Evolutionary conservation across 176 grass and related monocot genomes (phyloP).

Genomic region (Elymus sibiricus): DNA sequence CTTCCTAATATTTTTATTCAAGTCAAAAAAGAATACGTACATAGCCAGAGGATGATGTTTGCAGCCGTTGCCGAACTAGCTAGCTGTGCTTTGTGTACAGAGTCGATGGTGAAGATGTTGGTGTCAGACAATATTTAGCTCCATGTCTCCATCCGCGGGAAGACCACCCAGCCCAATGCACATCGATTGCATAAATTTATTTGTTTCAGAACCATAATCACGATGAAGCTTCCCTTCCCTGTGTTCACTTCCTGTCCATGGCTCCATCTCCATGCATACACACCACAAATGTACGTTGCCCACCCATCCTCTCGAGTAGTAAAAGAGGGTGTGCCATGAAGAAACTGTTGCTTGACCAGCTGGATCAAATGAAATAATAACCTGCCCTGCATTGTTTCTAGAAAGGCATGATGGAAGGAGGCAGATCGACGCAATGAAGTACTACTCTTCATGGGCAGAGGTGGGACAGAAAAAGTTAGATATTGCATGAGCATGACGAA

Average conservation of each 20-base stretch:
- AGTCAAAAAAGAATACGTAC: not conserved
- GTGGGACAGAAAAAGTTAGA: slow-evolving; percentile 23
- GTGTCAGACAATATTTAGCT: not conserved
- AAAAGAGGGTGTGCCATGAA: not conserved
- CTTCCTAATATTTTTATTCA: not conserved
- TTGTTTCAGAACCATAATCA: not conserved
- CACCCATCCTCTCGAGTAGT: not conserved
- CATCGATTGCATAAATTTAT: not conserved
- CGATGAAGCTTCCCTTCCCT: not conserved
- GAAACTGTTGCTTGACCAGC: slow-evolving; percentile 13
- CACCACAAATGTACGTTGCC: not conserved
- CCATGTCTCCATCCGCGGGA: not conserved
- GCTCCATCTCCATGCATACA: not conserved
- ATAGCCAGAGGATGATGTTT: not conserved
- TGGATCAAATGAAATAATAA: slow-evolving; percentile 14
- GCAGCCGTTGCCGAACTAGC: not conserved
- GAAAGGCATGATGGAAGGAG: slow-evolving; percentile 53
- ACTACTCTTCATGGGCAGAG: slow-evolving; percentile 4
- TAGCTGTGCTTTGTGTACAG: not conserved
- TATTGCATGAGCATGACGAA: slow-evolving; percentile 18
- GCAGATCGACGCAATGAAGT: slow-evolving; percentile 26
- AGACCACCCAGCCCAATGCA: slow-evolving; percentile 2
- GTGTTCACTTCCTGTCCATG: not conserved
- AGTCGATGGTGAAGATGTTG: not conserved
- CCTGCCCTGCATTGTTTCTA: slow-evolving; percentile 40